Evolutionary conservation across 441 rosid genomes (phyloP).

Genomic region (Lepidium campestre): DNA sequence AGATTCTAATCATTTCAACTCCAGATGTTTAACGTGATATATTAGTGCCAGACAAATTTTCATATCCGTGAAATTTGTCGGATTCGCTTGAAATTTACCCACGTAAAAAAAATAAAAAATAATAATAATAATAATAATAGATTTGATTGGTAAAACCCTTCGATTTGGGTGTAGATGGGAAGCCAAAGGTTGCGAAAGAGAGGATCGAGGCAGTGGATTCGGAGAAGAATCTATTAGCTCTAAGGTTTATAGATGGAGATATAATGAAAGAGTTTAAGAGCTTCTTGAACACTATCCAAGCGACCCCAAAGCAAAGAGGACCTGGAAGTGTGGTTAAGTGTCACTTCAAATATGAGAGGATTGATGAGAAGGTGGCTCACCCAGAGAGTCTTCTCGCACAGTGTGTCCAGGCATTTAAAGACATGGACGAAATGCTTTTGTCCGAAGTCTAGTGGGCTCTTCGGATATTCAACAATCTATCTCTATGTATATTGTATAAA

Average conservation of each 20-base stretch:
- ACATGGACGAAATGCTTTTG: too few species aligned
- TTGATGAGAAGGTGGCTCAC: background rate
- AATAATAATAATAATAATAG: too few species aligned
- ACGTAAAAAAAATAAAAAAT: too few species aligned
- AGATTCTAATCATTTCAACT: too few species aligned
- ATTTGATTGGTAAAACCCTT: background rate
- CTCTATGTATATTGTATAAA: too few species aligned
- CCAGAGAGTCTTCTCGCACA: background rate
- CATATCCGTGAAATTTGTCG: too few species aligned
- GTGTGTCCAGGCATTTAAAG: too few species aligned
- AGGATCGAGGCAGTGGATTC: background rate
- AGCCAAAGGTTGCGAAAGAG: background rate
- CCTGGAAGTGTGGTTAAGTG: slow-evolving; percentile 3
- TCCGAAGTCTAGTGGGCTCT: too few species aligned
- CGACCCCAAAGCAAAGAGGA: slow-evolving; percentile 4
- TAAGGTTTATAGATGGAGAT: slow-evolving; percentile 18
- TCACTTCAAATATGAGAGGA: slow-evolving; percentile 1
- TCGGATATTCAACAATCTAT: too few species aligned
- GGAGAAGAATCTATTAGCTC: background rate
- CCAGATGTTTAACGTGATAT: too few species aligned
- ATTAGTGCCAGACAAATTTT: too few species aligned
- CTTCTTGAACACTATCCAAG: background rate
- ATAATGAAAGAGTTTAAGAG: slow-evolving; percentile 8
- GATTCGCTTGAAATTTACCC: too few species aligned
- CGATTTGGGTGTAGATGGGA: slow-evolving; percentile 12